Base-by-base conservation (phyloP, 306 rosid genomes). In the Mimosa bimucronata region DNA sequence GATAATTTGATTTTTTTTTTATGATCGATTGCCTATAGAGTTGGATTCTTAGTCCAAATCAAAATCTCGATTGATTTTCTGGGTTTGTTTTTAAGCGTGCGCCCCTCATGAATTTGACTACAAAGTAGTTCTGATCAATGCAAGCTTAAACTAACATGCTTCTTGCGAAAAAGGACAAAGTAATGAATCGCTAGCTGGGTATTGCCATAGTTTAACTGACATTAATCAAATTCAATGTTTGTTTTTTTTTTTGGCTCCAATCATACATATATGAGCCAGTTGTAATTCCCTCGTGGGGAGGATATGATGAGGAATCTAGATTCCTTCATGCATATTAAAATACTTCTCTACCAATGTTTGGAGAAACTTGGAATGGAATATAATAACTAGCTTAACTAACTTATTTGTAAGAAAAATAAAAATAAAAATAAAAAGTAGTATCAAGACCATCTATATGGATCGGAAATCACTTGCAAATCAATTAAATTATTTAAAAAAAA, bases 61-160 rank as follows among this genome's bases (percentile, higher is more conserved):
- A 48, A 53, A 64, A 84, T 82, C 81, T 79, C 29, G 18, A 44
- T 26, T 67, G 81, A 83, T 79, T 73, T 78, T 37, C 68, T 61
- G 30, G 68, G 66, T 80, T 80, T 85, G 40, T 66, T 77, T 83
- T 80, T 76, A 25, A 34, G 16, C 67, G 71, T 31, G 71, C 26
- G 82, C 77, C 86, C 87, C 80, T 48, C 79, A 50, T 29, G 38
- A 44, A 77, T 80, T 85, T 88, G 87, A 88, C 86, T 83, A 60
- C 57, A 53, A 45, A 55, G 62, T 26, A 62, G 76, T 85, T 73
- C 40, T 62, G 76, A 62, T 75, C 58, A 58, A 23, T 12, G 76
- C 42, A 45, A 77, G 11, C 60, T 38, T 30, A 41, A 52, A 73
- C 38, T 37, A 72, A 77, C 77, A 80, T 66, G 74, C 80, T 76